Evolutionary conservation across 108 stramenopile species (phyloP).

Genomic region (Nannochloropsis gaditana): DNA sequence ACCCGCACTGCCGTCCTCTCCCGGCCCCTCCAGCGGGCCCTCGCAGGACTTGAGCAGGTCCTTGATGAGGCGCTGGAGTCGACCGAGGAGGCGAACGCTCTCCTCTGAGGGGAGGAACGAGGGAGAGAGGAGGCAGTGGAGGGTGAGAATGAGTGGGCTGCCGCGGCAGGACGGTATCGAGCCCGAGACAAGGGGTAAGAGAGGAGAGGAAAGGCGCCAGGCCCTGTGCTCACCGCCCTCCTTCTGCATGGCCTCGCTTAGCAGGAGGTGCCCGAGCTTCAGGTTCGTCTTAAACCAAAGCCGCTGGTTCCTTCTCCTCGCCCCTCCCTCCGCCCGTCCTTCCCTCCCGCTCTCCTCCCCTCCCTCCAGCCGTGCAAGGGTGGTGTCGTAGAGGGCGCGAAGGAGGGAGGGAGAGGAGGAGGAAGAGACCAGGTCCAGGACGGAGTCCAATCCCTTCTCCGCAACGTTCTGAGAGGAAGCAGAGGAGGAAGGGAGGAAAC

Average conservation of each 20-base stretch:
- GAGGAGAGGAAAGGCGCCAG: too few relatives aligned
- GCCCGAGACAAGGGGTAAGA: too few relatives aligned
- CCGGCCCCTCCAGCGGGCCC: constrained; percentile 34
- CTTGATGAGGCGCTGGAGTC: constrained; percentile 72
- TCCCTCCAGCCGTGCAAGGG: constrained; percentile 44
- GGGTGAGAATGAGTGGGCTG: too few relatives aligned
- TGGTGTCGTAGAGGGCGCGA: neutral
- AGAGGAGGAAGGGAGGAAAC: neutral
- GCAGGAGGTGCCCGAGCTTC: constrained; percentile 79
- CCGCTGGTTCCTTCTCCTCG: constrained; percentile 62
- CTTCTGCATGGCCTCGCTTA: too few relatives aligned
- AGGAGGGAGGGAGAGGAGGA: constrained; percentile 17
- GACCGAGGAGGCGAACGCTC: constrained; percentile 17
- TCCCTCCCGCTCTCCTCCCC: constrained; percentile 32
- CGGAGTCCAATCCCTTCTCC: constrained; percentile 83
- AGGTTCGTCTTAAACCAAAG: constrained; percentile 90
- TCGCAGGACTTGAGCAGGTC: constrained; percentile 57
- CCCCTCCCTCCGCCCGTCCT: constrained; percentile 24
- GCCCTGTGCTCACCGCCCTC: too few relatives aligned
- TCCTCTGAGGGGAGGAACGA: too few relatives aligned
- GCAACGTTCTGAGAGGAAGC: constrained; percentile 63
- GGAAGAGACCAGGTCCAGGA: constrained; percentile 69
- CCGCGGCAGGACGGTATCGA: too few relatives aligned
- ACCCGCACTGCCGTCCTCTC: constrained; percentile 38
- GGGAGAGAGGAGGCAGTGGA: too few relatives aligned